These are phyloP conservation scores for Cyclotella atomus DNA, from an alignment of 108 stramenopile genomes.

Conservation along the genomic window DNA sequence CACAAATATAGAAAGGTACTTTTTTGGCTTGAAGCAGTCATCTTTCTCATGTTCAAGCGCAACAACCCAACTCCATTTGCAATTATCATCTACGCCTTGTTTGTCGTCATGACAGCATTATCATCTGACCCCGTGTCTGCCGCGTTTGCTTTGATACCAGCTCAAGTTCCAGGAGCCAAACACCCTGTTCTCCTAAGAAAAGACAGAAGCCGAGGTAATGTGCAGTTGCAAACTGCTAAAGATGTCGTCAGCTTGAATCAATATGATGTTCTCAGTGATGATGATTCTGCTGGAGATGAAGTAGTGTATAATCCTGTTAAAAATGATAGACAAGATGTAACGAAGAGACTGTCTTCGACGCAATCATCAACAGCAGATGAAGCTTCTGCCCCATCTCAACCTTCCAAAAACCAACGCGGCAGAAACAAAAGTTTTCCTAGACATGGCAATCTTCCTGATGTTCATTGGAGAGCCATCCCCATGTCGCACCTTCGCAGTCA, in stretches of 20 bases:
- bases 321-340: too few species aligned
- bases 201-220: neutral
- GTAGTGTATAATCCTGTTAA: constrained; percentile 13
- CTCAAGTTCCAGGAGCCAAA: constrained; percentile 34
- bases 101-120: too few species aligned
- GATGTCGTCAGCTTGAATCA: neutral
- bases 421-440: constrained; percentile 10
- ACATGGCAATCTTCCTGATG: constrained; percentile 76
- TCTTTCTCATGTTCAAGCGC: too few species aligned
- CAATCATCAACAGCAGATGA: neutral
- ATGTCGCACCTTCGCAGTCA: constrained; percentile 82
- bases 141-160: constrained; percentile 37
- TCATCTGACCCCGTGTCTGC: neutral
- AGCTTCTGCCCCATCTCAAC: neutral
- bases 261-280: constrained; percentile 2
- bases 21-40: too few species aligned
- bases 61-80: too few species aligned
- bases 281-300: constrained; percentile 14
- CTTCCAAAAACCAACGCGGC: neutral
- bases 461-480: constrained; percentile 74
- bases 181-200: constrained; percentile 3
- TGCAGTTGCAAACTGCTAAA: neutral
- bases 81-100: too few species aligned
- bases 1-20: too few species aligned
- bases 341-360: too few species aligned